Evolutionary conservation across 371 early-diverging fungal species (phyloP).

Genomic region (Sporodiniella umbellata): DNA sequence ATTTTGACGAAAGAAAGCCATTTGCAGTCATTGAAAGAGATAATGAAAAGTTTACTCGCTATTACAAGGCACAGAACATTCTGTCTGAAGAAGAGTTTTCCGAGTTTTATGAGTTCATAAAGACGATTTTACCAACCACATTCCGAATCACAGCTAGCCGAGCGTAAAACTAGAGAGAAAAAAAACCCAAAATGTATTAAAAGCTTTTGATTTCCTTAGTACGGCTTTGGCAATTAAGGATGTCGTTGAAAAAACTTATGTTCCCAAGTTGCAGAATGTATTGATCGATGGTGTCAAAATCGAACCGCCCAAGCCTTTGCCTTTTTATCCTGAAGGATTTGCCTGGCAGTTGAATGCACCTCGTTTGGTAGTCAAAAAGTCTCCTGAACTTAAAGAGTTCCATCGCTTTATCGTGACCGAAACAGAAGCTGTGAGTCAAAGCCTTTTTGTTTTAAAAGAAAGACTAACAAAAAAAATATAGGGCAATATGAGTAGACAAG

Average conservation of each 20-base stretch:
- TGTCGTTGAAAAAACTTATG: conserved; percentile 49
- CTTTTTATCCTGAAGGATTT: conserved; percentile 91
- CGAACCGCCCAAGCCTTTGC: conserved; percentile 73
- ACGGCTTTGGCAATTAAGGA: conserved; percentile 52
- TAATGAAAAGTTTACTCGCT: conserved; percentile 67
- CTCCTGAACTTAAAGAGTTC: conserved; percentile 73
- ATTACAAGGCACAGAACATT: conserved; percentile 84
- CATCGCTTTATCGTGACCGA: conserved; percentile 93
- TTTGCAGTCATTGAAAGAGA: conserved; percentile 50
- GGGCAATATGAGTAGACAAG: conserved; percentile 97
- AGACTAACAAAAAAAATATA: conserved; percentile 6
- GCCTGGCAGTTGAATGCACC: conserved; percentile 84
- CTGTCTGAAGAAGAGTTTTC: conserved; percentile 84
- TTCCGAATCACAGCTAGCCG: conserved; percentile 93
- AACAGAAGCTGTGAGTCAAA: conserved; percentile 81
- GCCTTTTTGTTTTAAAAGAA: not conserved
- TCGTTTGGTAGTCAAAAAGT: conserved; percentile 70
- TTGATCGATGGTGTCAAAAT: conserved; percentile 67
- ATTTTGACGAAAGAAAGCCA: conserved; percentile 19
- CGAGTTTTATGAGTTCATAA: conserved; percentile 59
- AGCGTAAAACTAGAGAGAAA: conserved; percentile 41
- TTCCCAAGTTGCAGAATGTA: conserved; percentile 53
- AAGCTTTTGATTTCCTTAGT: too few species aligned
- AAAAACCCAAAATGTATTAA: too few species aligned
- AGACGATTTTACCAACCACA: conserved; percentile 78